Evolutionary conservation across 257 asterid species (phyloP), one percentile per base, ranked within the genome.

Genomic region (Anisodus acutangulus): DNA sequence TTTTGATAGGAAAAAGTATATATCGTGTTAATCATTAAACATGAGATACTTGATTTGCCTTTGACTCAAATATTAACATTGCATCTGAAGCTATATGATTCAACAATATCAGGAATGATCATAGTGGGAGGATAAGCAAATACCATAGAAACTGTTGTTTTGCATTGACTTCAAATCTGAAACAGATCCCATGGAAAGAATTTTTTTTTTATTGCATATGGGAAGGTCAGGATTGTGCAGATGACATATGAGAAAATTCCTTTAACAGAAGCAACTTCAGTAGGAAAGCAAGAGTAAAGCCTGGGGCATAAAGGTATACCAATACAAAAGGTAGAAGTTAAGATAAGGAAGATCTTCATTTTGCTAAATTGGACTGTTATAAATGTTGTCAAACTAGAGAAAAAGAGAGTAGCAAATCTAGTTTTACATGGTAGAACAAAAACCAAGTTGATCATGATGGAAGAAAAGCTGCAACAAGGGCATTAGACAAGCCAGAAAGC

Each of bases 281-380:
- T 37, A 68, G 22, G 66, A 60, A 60, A 60, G 31, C 63, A 57
- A 60, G 51, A 68, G 76, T 37, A 68, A 15, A 68, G 51, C 79
- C 55, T 41, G 22, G 26, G 15, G 7, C 9, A 43, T 70, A 41
- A 70, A 70, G 55, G 78, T 43, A 43, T 35, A 41, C 79, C 55
- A 43, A 9, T 70, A 70, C 79, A 70, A 70, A 43, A 70, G 37
- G 16, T 8, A 17, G 16, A 43, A 16, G 35, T 43, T 41, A 17
- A 70, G 31, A 70, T 31, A 43, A 70, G 79, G 57, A 70, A 70
- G 37, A 70, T 37, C 53, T 69, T 43, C 79, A 70, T 70, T 41
- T 70, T 43, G 57, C 13, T 43, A 17, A 16, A 70, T 17, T 41
- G 57, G 55, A 17, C 35, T 70, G 79, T 9, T 70, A 39, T 70